These are phyloP conservation scores for Boletus edulis DNA, from an alignment of 768 basidiomycete genomes.

Conservation along the genomic window DNA sequence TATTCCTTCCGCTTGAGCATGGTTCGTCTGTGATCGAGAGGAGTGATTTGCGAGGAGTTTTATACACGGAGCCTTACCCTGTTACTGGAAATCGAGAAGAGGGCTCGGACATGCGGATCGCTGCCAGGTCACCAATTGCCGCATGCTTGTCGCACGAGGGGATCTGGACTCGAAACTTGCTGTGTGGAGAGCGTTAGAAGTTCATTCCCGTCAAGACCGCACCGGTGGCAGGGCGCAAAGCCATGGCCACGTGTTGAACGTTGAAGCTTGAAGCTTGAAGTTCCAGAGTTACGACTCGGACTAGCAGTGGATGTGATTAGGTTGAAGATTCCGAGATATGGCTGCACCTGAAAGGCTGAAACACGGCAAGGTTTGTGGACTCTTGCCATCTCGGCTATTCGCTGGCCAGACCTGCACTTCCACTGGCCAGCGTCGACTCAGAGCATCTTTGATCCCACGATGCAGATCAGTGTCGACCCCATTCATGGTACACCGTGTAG, in stretches of 20 bases:
- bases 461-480: neutral
- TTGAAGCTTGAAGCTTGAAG: too few relatives aligned
- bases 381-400: too few relatives aligned
- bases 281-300: too few relatives aligned
- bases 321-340: too few relatives aligned
- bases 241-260: neutral
- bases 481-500: neutral
- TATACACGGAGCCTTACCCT: conserved; percentile 1
- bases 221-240: neutral
- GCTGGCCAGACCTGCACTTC: too few relatives aligned
- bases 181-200: neutral
- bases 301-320: too few relatives aligned
- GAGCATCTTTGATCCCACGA: neutral
- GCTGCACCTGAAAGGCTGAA: neutral
- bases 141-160: neutral
- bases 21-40: neutral
- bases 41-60: neutral
- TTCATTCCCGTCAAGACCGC: conserved; percentile 5
- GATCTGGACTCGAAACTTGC: neutral
- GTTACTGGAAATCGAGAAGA: too few relatives aligned
- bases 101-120: too few relatives aligned
- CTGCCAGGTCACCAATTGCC: neutral
- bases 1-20: conserved; percentile 34
- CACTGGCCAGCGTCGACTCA: too few relatives aligned
- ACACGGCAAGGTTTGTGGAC: too few relatives aligned